A percentile compares a stretch with the other conserved stretches of the same genome.
Conservation (phyloP, 345 rosid genomes). For the Citrus hindsii region DNA sequence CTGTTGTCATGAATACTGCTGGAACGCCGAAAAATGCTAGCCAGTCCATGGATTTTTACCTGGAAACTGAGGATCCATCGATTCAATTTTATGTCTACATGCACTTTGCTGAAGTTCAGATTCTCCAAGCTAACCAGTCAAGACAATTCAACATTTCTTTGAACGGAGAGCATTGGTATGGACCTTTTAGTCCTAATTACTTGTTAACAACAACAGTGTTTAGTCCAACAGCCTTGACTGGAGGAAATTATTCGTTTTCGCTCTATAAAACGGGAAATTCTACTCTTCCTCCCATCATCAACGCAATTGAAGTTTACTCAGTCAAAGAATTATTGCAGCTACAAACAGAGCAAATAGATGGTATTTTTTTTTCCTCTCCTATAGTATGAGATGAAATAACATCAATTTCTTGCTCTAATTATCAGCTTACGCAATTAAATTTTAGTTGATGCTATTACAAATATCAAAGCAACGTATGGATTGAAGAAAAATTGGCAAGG, state of each 20-base stretch:
- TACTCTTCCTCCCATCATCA: constrained; percentile 8
- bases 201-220: constrained; percentile 15
- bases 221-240: background rate
- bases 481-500: constrained; percentile 37
- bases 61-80: background rate
- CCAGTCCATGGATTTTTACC: constrained; percentile 1
- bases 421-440: background rate
- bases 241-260: constrained; percentile 13
- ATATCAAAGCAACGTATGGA: constrained; percentile 20
- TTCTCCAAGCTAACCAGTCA: constrained; percentile 20
- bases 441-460: constrained; percentile 23
- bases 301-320: constrained; percentile 18
- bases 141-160: constrained; percentile 16
- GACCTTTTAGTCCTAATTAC: constrained; percentile 17
- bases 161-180: constrained; percentile 10
- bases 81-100: constrained; percentile 14
- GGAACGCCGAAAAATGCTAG: constrained; percentile 5
- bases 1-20: constrained; percentile 18
- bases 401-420: too few relatives aligned
- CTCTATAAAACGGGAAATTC: constrained; percentile 2
- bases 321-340: constrained; percentile 1
- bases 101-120: constrained; percentile 24
- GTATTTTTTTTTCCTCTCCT: background rate
- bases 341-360: constrained; percentile 17
- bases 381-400: too few relatives aligned